These are phyloP conservation scores for Leccinum fibrillosum DNA, from an alignment of 768 basidiomycete species.

Conservation along the genomic window DNA sequence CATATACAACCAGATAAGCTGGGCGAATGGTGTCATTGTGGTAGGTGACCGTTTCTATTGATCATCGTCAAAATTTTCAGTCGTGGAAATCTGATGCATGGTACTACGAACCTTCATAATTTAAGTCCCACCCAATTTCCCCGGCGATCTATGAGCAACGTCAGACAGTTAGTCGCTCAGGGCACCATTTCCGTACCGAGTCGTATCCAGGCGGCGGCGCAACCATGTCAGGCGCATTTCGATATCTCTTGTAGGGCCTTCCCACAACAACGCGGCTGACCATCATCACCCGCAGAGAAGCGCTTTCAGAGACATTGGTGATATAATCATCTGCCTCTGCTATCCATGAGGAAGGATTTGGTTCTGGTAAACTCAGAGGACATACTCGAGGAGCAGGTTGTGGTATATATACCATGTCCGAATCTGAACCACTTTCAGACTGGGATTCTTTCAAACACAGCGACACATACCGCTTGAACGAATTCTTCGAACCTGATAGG, in stretches of 20 bases:
- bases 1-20: conserved; percentile 64
- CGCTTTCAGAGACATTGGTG: conserved; percentile 38
- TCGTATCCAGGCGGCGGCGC: conserved; percentile 57
- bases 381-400: conserved; percentile 63
- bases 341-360: conserved; percentile 4
- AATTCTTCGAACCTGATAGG: conserved; percentile 49
- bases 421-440: conserved; percentile 40
- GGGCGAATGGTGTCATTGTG: conserved; percentile 65
- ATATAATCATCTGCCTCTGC: conserved; percentile 68
- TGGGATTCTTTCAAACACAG: not conserved
- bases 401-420: conserved; percentile 68
- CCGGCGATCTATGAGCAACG: conserved; percentile 47
- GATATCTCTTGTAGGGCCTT: conserved; percentile 46
- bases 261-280: conserved; percentile 66
- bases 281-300: conserved; percentile 48
- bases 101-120: conserved; percentile 45
- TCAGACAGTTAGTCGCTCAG: not conserved
- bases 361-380: not conserved
- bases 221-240: conserved; percentile 46
- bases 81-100: not conserved
- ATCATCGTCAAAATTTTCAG: not conserved
- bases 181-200: conserved; percentile 41
- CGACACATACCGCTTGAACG: conserved; percentile 44
- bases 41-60: conserved; percentile 62
- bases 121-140: conserved; percentile 60